Conservation (phyloP, 1,284 basidiomycete species). For the Moesziomyces globuligerus region DNA sequence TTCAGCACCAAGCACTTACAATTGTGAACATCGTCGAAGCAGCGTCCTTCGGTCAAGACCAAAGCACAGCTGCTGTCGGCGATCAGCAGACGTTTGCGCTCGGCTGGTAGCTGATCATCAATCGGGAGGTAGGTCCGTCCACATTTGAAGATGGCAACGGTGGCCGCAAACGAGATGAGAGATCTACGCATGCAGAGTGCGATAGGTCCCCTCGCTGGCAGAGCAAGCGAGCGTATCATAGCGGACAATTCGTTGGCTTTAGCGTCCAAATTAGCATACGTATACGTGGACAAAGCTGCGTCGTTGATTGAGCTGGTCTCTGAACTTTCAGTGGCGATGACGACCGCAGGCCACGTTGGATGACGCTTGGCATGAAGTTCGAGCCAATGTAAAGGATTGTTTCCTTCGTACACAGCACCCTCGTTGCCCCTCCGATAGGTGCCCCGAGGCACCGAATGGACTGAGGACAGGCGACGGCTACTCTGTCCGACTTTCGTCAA, state of each 20-base stretch:
- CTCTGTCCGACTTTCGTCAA: conserved; percentile 1
- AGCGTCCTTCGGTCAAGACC: conserved; percentile 14
- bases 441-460: neutral
- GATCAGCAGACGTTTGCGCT: conserved; percentile 71
- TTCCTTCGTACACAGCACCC: neutral
- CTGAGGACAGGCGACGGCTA: neutral
- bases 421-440: neutral
- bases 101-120: conserved; percentile 72
- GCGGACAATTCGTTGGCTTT: conserved; percentile 70
- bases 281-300: conserved; percentile 20
- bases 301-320: conserved; percentile 1
- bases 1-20: conserved; percentile 4
- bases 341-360: conserved; percentile 15
- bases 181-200: conserved; percentile 72
- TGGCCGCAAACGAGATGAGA: conserved; percentile 70
- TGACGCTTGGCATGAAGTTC: conserved; percentile 7
- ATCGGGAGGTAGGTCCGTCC: conserved; percentile 74
- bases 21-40: conserved; percentile 5
- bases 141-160: conserved; percentile 71
- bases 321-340: conserved; percentile 2
- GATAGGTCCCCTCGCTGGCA: conserved; percentile 69
- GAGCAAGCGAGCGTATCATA: conserved; percentile 68
- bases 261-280: conserved; percentile 69
- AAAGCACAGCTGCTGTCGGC: conserved; percentile 70
- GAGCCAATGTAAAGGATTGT: conserved; percentile 15